A percentile compares a stretch with the other conserved stretches of the same genome.
phyloP scores from a whole-genome alignment of 257 asterid genomes.

The Handroanthus guayacan region DNA sequence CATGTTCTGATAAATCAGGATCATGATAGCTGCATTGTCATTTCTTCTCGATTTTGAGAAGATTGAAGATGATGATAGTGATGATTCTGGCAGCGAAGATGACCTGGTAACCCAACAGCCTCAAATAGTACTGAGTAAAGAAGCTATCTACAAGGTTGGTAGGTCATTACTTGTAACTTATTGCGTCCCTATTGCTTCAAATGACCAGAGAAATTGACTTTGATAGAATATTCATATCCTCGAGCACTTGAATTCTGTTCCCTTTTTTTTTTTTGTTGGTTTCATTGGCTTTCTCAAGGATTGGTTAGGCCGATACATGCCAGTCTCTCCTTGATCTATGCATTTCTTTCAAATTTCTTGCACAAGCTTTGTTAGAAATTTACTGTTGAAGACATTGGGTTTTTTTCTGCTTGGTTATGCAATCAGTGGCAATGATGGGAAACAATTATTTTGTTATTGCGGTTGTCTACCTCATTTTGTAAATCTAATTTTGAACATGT shows the following conservation, averaged over 20 bases:
- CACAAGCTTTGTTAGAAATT: background rate
- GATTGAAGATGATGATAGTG: conserved; percentile 69
- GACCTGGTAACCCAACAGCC: conserved; percentile 59
- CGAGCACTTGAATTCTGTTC: conserved; percentile 14
- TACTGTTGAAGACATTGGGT: conserved; percentile 22
- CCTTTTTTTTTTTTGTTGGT: background rate
- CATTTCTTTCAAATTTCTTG: conserved; percentile 24
- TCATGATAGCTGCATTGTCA: conserved; percentile 88
- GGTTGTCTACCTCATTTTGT: background rate
- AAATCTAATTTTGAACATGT: conserved; percentile 32
- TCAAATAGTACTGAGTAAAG: conserved; percentile 71
- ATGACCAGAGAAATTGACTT: conserved; percentile 8
- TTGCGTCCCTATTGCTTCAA: background rate
- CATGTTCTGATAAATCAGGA: conserved; percentile 59
- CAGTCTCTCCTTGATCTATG: background rate
- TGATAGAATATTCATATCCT: background rate
- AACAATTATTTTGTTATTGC: background rate
- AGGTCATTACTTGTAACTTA: conserved; percentile 35
- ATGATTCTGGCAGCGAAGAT: conserved; percentile 81
- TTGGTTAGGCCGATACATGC: background rate
- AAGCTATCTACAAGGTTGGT: conserved; percentile 87
- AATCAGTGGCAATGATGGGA: background rate
- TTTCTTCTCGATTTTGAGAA: conserved; percentile 95
- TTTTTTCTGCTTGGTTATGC: conserved; percentile 21
- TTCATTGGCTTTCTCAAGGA: background rate